Evolutionary conservation across 108 stramenopile genomes (phyloP), one percentile per base, ranked within the genome.

Genomic region (Nitzschia putrida): DNA sequence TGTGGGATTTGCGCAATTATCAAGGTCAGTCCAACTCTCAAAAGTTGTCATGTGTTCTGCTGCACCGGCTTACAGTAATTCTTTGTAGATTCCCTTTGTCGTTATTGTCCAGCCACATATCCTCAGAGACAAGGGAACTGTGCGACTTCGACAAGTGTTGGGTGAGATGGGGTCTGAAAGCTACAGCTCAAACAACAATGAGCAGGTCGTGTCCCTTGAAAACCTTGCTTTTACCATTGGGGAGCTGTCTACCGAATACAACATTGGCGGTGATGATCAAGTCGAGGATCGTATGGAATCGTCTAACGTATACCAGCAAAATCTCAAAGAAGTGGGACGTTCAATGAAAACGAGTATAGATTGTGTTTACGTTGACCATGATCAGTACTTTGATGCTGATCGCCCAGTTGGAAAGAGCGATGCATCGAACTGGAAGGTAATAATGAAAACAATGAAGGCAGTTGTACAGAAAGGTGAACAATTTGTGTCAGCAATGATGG

Each of bases 41-140:
- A 34, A 12, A 5, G 22, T 16, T 23, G 45, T 34, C 18, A 49
- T 58, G 42, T 11, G 13, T 16, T 42, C 10, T 63, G 26, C 20
- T 43, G 20, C 8, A 44, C 5, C 18, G 13, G 41, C 20, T 37
- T 42, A 10, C 7, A 5, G 23, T 13, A 23, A 5, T 44, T 12
- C 24, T 3, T 52, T 49, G 1, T 25, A 74, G 38, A 89, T 92
- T 68, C 91, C 88, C 10, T 93, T 77, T 66, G 82, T 90, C 40
- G 88, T 93, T 1, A 74, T 93, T 55, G 89, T 89, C 14, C 83
- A 85, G 56, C 74, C 78, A 14, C 92, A 93, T 66, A 74, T 93
- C 11, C 78, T 93, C 51, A 71, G 64, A 25, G 86, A 85, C 38
- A 93, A 89, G 42, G 69, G 77, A 37, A 78, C 74, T 12, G 92